Evolutionary conservation across 2,329 filamentous ascomycete genomes (phyloP), one percentile per base, ranked within the genome.

Genomic region (Arthrinium phaeospermum): DNA sequence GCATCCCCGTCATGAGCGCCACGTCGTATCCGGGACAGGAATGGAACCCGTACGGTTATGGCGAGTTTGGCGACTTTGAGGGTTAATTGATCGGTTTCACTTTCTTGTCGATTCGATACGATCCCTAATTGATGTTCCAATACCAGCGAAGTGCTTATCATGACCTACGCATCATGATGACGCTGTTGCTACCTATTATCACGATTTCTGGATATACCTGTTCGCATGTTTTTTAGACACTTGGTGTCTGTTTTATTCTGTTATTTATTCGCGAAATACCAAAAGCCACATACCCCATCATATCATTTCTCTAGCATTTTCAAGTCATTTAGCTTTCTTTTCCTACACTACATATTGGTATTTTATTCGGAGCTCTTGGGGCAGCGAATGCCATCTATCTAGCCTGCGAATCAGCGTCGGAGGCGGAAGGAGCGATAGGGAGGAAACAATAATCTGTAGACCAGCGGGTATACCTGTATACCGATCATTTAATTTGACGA

Each of bases 11-110:
- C 45, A 90, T 90, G 88, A 84, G 82, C 37, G 87, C 86, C 2
- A 87, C 86, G 3, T 86, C 83, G 73, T 90, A 89, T 75, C 88
- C 88, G 0, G 88, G 88, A 0, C 86, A 88, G 80, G 88, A 90
- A 76, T 90, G 88, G 87, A 83, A 84, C 67, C 86, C 86, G 1
- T 82, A 81, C 64, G 79, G 78, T 0, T 81, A 78, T 8, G 80
- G 80, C 13, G 80, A 81, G 71, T 81, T 81, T 73, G 79, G 78
- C 0, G 80, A 81, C 68, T 81, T 64, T 37, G 69, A 71, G 10
- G 57, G 30, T 14, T 64, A 37, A 64, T 10, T 19, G 34, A 41
- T 41, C 6, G 24, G 24, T 19, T 57, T 27, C n/a, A 24, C 47
- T 24, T 51, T 51, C 10, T 51, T 51, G n/a, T 27, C 49, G n/a